A percentile compares a stretch with the other conserved stretches of the same genome.
phyloP scores from a whole-genome alignment of 768 basidiomycete genomes.

The Psilocybe azurescens region DNA sequence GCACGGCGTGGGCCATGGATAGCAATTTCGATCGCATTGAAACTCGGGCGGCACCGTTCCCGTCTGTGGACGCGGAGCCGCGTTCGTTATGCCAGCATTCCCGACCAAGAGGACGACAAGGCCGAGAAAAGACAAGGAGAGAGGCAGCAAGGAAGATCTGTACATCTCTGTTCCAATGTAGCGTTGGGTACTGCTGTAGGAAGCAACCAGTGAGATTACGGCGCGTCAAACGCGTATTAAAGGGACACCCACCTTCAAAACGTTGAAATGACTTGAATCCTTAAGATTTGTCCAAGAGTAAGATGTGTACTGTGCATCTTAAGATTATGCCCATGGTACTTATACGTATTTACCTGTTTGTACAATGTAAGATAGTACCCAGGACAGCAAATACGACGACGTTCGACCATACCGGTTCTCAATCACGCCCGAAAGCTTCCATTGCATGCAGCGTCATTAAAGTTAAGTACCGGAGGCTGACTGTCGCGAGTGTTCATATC shows the following conservation, averaged over 20 bases:
- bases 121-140: background rate
- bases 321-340: background rate
- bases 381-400: background rate
- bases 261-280: too few relatives aligned
- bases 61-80: conserved; percentile 2
- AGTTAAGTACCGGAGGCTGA: background rate
- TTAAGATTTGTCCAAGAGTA: too few relatives aligned
- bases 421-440: background rate
- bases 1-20: conserved; percentile 19
- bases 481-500: background rate
- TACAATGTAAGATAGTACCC: too few relatives aligned
- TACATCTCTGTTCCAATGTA: too few relatives aligned
- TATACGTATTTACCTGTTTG: background rate
- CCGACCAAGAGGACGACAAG: background rate
- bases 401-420: background rate
- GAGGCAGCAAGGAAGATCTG: background rate
- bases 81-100: background rate
- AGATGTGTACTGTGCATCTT: too few relatives aligned
- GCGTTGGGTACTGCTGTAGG: too few relatives aligned
- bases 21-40: conserved; percentile 24
- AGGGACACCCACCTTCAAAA: too few relatives aligned
- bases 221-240: too few relatives aligned
- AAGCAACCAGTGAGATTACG: too few relatives aligned
- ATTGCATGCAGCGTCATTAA: background rate
- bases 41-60: conserved; percentile 20